Base-by-base conservation (phyloP, 805 yeast species). In the Yamadazyma sp. region DNA sequence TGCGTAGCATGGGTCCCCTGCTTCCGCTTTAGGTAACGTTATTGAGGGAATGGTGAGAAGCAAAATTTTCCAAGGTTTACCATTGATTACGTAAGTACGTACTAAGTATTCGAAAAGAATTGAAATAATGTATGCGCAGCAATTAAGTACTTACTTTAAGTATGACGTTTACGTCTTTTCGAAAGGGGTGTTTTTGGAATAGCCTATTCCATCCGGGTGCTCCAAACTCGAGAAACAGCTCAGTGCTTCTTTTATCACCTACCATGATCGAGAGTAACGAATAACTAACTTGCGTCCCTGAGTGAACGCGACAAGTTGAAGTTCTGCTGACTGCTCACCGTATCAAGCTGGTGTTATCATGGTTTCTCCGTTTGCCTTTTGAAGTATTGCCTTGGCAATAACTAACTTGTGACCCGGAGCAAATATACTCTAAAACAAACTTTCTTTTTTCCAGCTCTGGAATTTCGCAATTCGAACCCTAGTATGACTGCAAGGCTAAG, bases 401-500 rank as follows among this genome's bases (percentile, higher is more conserved):
- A 5, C 12, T 28, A 8, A 14, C 15, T 27, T 12, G 6, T 12
- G 17, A 27, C 29, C 18, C 2, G 15, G 18, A 12, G 15, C 13
- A 27, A 8, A 11, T 17, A 7, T 13, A 14, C 15, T 27, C 29
- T 12, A 12, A 6, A 14, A 27, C 9, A 17, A 17, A 20, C 17
- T 30, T 30, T 30, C 20, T 30, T 20, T 13, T 6, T 12, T 19
- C 21, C n/a, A 20, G 24, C 8, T 6, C 9, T 30, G 33, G 9
- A 30, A 30, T 19, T 30, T 30, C 33, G 33, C 33, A 30, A 30
- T 25, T 19, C 20, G 13, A 30, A 19, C 25, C 21, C 20, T 19
- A 14, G 35, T 13, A 32, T 32, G 35, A 32, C 35, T 32, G 27
- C 27, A 32, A 15, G 19, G 28, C 35, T 32, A 32, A 20, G 35